Conservation (phyloP, 495 filamentous ascomycete genomes). For the Penicillium robsamsonii region DNA sequence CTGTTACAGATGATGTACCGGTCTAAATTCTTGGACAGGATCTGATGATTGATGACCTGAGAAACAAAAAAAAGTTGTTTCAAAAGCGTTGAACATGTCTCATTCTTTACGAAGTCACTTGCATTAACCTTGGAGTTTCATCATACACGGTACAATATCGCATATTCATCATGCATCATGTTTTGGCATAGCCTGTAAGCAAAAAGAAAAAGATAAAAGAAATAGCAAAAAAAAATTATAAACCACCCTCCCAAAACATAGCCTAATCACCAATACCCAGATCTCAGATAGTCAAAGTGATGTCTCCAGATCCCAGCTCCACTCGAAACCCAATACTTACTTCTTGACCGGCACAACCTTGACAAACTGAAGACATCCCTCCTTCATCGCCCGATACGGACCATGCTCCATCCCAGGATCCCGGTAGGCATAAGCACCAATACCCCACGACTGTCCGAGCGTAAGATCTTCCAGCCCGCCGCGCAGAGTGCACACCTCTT, state of each 20-base stretch:
- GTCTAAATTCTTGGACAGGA: neutral
- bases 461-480: slow-evolving; percentile 26
- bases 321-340: neutral
- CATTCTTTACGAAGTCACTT: neutral
- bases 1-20: neutral
- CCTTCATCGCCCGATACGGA: slow-evolving; percentile 18
- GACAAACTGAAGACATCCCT: slow-evolving; percentile 29
- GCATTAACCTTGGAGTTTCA: neutral
- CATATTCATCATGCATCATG: neutral
- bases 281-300: neutral
- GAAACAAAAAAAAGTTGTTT: slow-evolving; percentile 2
- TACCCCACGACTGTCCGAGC: slow-evolving; percentile 21
- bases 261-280: neutral
- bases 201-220: neutral
- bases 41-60: slow-evolving; percentile 11
- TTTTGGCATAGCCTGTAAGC: slow-evolving; percentile 4
- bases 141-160: neutral
- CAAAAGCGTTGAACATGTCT: slow-evolving; percentile 3
- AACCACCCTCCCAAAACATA: neutral
- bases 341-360: slow-evolving; percentile 14
- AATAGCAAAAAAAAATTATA: neutral
- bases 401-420: slow-evolving; percentile 26
- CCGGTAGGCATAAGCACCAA: slow-evolving; percentile 28
- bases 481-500: slow-evolving; percentile 29
- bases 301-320: neutral